These are phyloP conservation scores for Podospora pseudopauciseta DNA, from an alignment of 495 filamentous ascomycete species.

Conservation along the genomic window DNA sequence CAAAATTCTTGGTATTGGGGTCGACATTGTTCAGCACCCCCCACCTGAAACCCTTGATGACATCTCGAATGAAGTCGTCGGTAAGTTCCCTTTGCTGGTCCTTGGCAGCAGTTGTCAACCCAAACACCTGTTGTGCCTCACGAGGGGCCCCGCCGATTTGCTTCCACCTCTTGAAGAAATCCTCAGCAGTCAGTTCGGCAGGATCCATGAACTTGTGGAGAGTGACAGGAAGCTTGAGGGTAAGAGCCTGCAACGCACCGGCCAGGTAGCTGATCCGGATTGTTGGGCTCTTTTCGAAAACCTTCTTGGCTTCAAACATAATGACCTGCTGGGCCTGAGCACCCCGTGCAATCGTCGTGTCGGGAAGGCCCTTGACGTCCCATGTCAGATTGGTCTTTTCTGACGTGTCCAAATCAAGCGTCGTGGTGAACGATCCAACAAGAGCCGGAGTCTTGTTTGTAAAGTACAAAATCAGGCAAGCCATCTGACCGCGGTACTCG, in stretches of 20 bases:
- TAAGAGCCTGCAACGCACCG: conserved; percentile 88
- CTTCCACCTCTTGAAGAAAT: conserved; percentile 99
- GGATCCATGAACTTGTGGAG: conserved; percentile 96
- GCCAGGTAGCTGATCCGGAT: conserved; percentile 93
- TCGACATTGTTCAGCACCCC: conserved; percentile 81
- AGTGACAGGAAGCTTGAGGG: conserved; percentile 81
- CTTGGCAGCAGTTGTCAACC: conserved; percentile 47
- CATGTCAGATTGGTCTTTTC: conserved; percentile 67
- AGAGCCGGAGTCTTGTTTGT: conserved; percentile 83
- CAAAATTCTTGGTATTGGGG: conserved; percentile 86
- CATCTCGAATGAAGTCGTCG: conserved; percentile 57
- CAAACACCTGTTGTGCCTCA: conserved; percentile 84
- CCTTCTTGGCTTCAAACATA: conserved; percentile 80
- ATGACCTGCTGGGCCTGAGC: conserved; percentile 89
- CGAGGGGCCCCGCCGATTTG: conserved; percentile 88
- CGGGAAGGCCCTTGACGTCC: conserved; percentile 83
- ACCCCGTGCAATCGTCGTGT: conserved; percentile 69
- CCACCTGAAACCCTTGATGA: conserved; percentile 82
- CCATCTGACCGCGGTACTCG: conserved; percentile 90
- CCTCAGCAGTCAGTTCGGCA: conserved; percentile 74
- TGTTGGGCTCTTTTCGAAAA: conserved; percentile 82
- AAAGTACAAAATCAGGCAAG: conserved; percentile 92
- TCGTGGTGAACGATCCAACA: conserved; percentile 89
- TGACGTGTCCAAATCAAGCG: conserved; percentile 72
- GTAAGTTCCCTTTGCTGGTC: conserved; percentile 51